Evolutionary conservation across 2,329 filamentous ascomycete species (phyloP), one percentile per base, ranked within the genome.

Genomic region (Xylaria sp.): DNA sequence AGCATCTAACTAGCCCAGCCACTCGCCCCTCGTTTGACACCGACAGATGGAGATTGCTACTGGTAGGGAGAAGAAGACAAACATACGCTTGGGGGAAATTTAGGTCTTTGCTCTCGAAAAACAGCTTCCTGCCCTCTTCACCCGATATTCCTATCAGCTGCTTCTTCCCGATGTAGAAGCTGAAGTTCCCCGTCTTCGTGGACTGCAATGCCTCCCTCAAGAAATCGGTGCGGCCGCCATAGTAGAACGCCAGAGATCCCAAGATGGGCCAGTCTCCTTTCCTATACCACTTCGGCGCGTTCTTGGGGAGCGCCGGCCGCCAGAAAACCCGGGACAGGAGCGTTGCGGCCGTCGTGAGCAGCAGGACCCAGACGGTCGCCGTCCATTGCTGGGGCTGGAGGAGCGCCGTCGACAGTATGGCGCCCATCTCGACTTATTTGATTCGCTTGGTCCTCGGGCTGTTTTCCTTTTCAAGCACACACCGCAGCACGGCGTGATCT

Each of bases 81-180:
- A 67, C 77, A 53, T 78, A 85, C 74, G 83, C 85, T 56, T 84
- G 80, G 8, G 69, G 56, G 61, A 86, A 81, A 8, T 77, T 78
- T 24, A 87, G 73, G 0, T 81, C 78, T 64, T 79, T 81, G 64
- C 77, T 81, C 32, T 86, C 84, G 58, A 84, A 84, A 72, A 84
- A 85, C 2, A 81, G 39, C 70, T 81, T 81, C 12, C 85, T 80
- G 4, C 77, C 80, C 47, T 82, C 79, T 3, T 76, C 71, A 3
- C 84, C 84, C 7, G 79, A 80, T 17, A 87, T 45, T 0, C 77
- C 83, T 4, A 87, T 74, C 19, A 87, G 75, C 1, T 78, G 80
- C 67, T 83, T 79, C 53, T 80, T 79, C 4, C 85, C 85, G 2
- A 83, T 77, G 68, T 83, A 82, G 74, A 86, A 86, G 69, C 81